Evolutionary conservation across 768 basidiomycete genomes (phyloP).

Genomic region (Serendipita sp.): DNA sequence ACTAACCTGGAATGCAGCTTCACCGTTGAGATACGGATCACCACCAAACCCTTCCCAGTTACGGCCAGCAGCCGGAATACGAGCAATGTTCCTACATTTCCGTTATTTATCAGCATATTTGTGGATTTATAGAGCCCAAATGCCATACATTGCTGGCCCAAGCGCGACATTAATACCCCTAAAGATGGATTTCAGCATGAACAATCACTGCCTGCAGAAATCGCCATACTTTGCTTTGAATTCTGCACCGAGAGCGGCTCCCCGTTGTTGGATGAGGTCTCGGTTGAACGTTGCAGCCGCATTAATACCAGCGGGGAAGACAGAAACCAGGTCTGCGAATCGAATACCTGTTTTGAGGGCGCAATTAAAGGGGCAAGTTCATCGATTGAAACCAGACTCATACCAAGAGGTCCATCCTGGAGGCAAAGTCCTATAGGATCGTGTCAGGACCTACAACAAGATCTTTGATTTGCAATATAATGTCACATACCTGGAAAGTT

Average conservation of each 20-base stretch:
- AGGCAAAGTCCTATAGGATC: conserved; percentile 2
- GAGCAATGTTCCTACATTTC: conserved; percentile 21
- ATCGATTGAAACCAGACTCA: no score
- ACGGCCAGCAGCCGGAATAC: conserved; percentile 31
- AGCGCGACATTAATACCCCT: conserved; percentile 22
- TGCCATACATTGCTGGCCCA: conserved; percentile 32
- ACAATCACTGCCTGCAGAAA: background rate
- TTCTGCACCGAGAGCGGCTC: conserved; percentile 40
- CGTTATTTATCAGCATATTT: background rate
- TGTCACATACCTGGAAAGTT: conserved; percentile 7
- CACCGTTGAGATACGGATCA: conserved; percentile 37
- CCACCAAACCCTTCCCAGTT: conserved; percentile 34
- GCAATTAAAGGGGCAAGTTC: background rate
- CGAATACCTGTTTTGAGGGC: background rate
- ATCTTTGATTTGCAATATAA: no score
- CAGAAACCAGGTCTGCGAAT: conserved; percentile 20
- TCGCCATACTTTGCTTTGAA: conserved; percentile 40
- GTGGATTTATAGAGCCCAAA: background rate
- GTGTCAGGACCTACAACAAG: background rate
- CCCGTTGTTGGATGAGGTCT: conserved; percentile 38
- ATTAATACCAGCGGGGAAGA: conserved; percentile 35
- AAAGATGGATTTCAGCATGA: background rate
- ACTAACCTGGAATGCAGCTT: conserved; percentile 29
- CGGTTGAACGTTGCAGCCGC: conserved; percentile 38
- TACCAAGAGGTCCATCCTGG: background rate